phyloP scores from a whole-genome alignment of 2,329 filamentous ascomycete species.

The Didymella sp. region DNA sequence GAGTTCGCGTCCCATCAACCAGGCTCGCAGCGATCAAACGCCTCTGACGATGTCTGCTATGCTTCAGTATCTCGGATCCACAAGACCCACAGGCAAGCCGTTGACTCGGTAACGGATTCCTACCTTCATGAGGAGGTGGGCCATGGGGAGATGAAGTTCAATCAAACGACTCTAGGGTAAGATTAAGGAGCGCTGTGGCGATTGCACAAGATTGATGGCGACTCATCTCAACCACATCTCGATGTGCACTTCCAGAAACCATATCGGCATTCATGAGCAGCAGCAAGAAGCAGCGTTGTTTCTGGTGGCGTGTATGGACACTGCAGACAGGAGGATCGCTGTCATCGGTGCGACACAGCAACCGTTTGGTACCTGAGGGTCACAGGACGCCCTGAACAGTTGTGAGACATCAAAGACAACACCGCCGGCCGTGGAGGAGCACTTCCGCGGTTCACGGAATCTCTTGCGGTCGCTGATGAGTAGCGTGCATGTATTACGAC shows the following conservation, averaged over 20 bases:
- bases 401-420: conserved; percentile 11
- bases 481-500: background rate
- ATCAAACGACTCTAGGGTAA: conserved; percentile 12
- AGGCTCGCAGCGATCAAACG: background rate
- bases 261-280: background rate
- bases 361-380: conserved; percentile 8
- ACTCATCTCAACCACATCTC: background rate
- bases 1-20: background rate
- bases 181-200: conserved; percentile 9
- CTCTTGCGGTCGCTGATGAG: background rate
- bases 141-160: conserved; percentile 16
- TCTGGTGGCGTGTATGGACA: background rate
- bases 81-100: conserved; percentile 4
- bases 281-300: background rate
- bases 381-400: background rate
- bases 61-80: conserved; percentile 2
- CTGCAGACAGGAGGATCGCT: background rate
- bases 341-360: conserved; percentile 1
- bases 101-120: conserved; percentile 10
- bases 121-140: conserved; percentile 2
- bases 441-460: background rate
- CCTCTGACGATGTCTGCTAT: background rate
- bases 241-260: background rate
- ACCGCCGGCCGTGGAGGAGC: background rate
- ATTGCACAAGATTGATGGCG: conserved; percentile 12